Conservation (phyloP, 305 asterid species). For the Petunia hybrid region DNA sequence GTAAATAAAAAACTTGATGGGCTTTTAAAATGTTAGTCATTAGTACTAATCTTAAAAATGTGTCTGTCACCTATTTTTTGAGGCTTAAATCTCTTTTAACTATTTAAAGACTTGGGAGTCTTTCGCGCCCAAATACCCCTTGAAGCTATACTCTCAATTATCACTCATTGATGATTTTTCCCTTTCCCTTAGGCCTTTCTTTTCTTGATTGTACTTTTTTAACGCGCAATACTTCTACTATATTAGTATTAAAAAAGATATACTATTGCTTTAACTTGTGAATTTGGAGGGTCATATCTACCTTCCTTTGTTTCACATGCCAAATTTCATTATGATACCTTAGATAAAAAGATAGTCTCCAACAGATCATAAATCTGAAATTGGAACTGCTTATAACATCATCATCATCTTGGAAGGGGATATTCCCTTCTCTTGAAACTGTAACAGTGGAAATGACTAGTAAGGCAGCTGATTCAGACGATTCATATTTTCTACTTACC, state of each 20-base stretch:
- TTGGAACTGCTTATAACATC: background rate
- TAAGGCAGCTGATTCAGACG: background rate
- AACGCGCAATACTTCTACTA: background rate
- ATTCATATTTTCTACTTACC: background rate
- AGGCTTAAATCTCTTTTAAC: too few species aligned
- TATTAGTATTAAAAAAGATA: slow-evolving; percentile 12
- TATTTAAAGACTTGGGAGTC: too few species aligned
- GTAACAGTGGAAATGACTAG: background rate
- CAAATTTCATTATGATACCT: background rate
- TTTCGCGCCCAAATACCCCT: too few species aligned
- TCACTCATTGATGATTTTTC: slow-evolving; percentile 4
- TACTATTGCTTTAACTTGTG: background rate
- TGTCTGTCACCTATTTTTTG: too few species aligned
- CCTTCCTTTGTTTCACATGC: background rate
- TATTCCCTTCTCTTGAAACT: background rate
- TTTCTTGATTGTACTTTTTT: slow-evolving; percentile 3
- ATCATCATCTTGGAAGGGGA: background rate
- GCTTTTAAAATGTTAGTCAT: too few species aligned
- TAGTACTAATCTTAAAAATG: too few species aligned
- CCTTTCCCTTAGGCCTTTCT: too few species aligned
- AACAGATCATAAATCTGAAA: too few species aligned
- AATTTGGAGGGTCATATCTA: background rate
- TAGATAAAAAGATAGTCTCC: background rate
- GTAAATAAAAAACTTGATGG: too few species aligned
- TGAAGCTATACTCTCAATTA: background rate